A percentile compares a stretch with the other conserved stretches of the same genome.
phyloP scores from a whole-genome alignment of 495 filamentous ascomycete genomes.

The Aspergillus conjunctus region DNA sequence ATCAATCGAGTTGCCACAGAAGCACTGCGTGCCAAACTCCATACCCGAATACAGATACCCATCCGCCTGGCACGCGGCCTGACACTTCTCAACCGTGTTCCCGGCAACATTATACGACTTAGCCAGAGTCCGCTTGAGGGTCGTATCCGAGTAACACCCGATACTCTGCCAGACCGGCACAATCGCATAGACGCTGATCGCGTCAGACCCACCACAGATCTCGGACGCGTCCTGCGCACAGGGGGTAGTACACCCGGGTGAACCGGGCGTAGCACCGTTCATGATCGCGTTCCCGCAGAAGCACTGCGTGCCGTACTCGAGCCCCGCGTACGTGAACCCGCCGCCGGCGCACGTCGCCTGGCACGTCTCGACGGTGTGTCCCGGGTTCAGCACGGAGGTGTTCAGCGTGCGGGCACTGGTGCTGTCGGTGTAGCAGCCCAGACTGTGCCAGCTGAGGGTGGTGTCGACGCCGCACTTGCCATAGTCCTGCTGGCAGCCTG shows the following conservation, averaged over 20 bases:
- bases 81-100: constrained; percentile 7
- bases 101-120: constrained; percentile 4
- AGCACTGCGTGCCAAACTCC: constrained; percentile 8
- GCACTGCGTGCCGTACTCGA: constrained; percentile 8
- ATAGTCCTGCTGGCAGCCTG: constrained; percentile 3
- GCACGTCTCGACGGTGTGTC: constrained; percentile 1
- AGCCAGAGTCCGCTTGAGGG: background rate
- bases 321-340: constrained; percentile 4
- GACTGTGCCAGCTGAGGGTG: constrained; percentile 2
- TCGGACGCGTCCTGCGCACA: background rate
- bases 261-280: background rate
- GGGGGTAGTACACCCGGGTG: background rate
- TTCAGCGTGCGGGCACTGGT: constrained; percentile 1
- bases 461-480: constrained; percentile 7
- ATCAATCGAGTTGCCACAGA: constrained; percentile 8
- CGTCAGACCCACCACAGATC: background rate
- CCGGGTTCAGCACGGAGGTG: constrained; percentile 1
- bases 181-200: background rate
- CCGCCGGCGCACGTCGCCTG: background rate
- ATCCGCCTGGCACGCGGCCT: background rate
- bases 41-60: constrained; percentile 2
- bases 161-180: constrained; percentile 10
- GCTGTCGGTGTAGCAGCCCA: constrained; percentile 6
- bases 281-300: background rate
- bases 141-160: constrained; percentile 7